These are phyloP conservation scores for Huntiella decipiens DNA, from an alignment of 2,329 filamentous ascomycete species.

Conservation along the genomic window DNA sequence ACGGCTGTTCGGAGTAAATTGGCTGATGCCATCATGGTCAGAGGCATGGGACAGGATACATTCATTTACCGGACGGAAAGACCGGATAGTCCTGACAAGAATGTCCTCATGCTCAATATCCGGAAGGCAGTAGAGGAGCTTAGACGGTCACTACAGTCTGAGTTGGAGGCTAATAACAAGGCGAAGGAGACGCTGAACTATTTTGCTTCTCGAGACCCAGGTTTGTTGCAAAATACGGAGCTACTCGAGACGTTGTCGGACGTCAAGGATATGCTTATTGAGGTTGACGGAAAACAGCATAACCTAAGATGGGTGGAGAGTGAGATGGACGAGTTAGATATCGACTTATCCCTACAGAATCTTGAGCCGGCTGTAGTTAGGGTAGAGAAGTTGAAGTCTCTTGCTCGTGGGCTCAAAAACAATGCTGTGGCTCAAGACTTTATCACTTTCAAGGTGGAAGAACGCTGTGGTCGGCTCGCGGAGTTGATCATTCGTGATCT, in stretches of 20 bases:
- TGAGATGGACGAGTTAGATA: slow-evolving; percentile 90
- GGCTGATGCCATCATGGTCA: slow-evolving; percentile 74
- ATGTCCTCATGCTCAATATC: slow-evolving; percentile 66
- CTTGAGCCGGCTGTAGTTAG: slow-evolving; percentile 70
- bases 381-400: slow-evolving; percentile 66
- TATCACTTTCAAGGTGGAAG: slow-evolving; percentile 77
- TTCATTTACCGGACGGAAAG: slow-evolving; percentile 90
- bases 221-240: slow-evolving; percentile 59
- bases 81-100: slow-evolving; percentile 59
- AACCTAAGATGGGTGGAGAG: slow-evolving; percentile 90
- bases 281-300: slow-evolving; percentile 91
- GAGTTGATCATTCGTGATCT: slow-evolving; percentile 60
- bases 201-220: slow-evolving; percentile 60
- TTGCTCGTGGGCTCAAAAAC: slow-evolving; percentile 64
- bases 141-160: slow-evolving; percentile 64
- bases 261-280: slow-evolving; percentile 75
- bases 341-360: slow-evolving; percentile 77
- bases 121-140: slow-evolving; percentile 85
- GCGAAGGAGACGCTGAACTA: slow-evolving; percentile 72
- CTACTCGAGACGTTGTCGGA: slow-evolving; percentile 60
- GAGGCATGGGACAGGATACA: slow-evolving; percentile 68
- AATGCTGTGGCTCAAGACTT: slow-evolving; percentile 81
- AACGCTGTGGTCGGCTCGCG: slow-evolving; percentile 61
- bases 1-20: slow-evolving; percentile 40
- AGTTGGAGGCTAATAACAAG: slow-evolving; percentile 74